Conservation (phyloP, 2,329 filamentous ascomycete genomes). For the Penicillium concentricum region DNA sequence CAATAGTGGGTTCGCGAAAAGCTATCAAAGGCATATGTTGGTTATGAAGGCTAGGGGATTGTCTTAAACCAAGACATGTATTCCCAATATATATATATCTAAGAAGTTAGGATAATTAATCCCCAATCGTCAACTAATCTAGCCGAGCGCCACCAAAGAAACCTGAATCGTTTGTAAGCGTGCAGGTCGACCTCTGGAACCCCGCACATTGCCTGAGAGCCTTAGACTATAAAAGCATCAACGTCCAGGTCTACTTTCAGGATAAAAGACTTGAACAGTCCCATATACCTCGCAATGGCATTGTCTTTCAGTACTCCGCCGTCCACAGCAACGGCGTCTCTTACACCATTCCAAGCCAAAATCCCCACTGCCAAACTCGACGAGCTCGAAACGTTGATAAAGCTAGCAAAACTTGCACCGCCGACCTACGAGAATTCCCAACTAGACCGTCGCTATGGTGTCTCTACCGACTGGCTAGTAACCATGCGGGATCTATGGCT, state of each 20-base stretch:
- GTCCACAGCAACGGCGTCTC: slow-evolving; percentile 34
- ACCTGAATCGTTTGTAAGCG: no score
- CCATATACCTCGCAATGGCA: slow-evolving; percentile 19
- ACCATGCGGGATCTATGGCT: slow-evolving; percentile 46
- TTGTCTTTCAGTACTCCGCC: slow-evolving; percentile 34
- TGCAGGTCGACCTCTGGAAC: not conserved
- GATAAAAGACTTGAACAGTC: no score
- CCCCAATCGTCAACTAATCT: not conserved
- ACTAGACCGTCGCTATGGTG: slow-evolving; percentile 45
- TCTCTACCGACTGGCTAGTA: slow-evolving; percentile 49
- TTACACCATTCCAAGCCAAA: slow-evolving; percentile 45
- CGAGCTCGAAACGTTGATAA: slow-evolving; percentile 49
- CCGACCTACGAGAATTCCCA: slow-evolving; percentile 51
- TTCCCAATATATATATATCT: no score
- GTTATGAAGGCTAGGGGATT: slow-evolving; percentile 10
- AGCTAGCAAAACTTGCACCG: slow-evolving; percentile 50
- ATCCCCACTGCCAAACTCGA: slow-evolving; percentile 46
- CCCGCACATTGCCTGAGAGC: slow-evolving; percentile 4
- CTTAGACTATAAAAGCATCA: no score
- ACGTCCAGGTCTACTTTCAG: no score
- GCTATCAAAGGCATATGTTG: slow-evolving; percentile 15
- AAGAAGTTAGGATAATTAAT: no score
- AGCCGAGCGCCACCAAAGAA: no score
- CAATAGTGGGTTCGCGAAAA: slow-evolving; percentile 19
- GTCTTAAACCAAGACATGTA: no score